Conservation (phyloP, 2,329 filamentous ascomycete genomes). For the Colletotrichum paranaense region DNA sequence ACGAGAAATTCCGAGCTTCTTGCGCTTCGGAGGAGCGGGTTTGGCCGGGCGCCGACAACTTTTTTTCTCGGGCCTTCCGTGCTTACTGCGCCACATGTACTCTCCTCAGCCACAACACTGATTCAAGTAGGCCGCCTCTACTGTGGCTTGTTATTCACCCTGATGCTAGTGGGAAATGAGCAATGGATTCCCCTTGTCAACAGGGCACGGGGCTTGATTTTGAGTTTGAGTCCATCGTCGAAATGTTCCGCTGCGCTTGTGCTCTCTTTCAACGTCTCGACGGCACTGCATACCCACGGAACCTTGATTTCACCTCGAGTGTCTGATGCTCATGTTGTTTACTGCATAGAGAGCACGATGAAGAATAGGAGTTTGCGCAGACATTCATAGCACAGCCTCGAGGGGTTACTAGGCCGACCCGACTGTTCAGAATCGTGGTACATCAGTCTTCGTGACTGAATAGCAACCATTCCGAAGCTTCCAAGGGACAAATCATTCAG, state of each 20-base stretch:
- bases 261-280: not conserved
- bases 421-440: not conserved
- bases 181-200: constrained; percentile 1
- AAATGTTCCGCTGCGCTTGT: constrained; percentile 20
- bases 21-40: not conserved
- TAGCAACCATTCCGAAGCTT: not conserved
- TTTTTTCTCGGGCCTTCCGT: not conserved
- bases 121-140: too few species aligned
- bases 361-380: too few species aligned
- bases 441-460: not conserved
- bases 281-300: not conserved
- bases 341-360: not conserved
- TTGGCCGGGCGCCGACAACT: constrained; percentile 19
- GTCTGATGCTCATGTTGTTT: not conserved
- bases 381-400: not conserved
- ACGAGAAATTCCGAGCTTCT: constrained; percentile 33
- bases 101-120: not conserved
- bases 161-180: too few species aligned
- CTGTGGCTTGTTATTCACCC: too few species aligned
- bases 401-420: not conserved
- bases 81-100: not conserved
- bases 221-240: constrained; percentile 17
- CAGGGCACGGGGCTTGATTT: not conserved
- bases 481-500: too few species aligned
- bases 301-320: constrained; percentile 7